phyloP scores from a whole-genome alignment of 331 rosid species.

The Telfairia occidentalis region DNA sequence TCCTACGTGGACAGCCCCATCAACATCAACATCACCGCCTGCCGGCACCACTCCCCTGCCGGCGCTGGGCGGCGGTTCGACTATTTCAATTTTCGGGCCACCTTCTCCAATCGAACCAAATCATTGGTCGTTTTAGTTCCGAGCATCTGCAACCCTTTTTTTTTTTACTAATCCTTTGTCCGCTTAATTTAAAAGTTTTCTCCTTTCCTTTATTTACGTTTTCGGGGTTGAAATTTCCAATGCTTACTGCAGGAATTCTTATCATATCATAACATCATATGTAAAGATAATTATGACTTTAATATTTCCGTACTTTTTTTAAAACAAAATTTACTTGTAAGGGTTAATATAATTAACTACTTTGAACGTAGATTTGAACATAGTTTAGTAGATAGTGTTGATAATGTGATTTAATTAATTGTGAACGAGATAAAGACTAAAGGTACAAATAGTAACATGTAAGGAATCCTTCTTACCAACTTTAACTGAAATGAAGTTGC shows the following conservation, averaged over 20 bases:
- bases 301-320: not conserved
- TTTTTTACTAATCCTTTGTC: not conserved
- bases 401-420: too few relatives aligned
- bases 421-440: too few relatives aligned
- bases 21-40: conserved; percentile 17
- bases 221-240: not conserved
- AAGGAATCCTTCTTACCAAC: too few relatives aligned
- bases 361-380: too few relatives aligned
- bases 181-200: not conserved
- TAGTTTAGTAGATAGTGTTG: too few relatives aligned
- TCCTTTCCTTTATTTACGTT: not conserved
- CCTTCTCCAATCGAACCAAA: not conserved
- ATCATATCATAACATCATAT: not conserved
- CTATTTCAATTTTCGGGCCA: not conserved
- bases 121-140: not conserved
- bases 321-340: too few relatives aligned
- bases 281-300: not conserved
- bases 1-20: conserved; percentile 53
- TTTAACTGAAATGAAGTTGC: too few relatives aligned
- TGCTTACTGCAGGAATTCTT: not conserved
- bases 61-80: not conserved
- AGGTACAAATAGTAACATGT: too few relatives aligned
- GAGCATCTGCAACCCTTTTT: not conserved
- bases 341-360: too few relatives aligned
- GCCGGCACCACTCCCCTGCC: not conserved